Base-by-base conservation (phyloP, 371 early-diverging fungal genomes). In the Mucor saturninus region DNA sequence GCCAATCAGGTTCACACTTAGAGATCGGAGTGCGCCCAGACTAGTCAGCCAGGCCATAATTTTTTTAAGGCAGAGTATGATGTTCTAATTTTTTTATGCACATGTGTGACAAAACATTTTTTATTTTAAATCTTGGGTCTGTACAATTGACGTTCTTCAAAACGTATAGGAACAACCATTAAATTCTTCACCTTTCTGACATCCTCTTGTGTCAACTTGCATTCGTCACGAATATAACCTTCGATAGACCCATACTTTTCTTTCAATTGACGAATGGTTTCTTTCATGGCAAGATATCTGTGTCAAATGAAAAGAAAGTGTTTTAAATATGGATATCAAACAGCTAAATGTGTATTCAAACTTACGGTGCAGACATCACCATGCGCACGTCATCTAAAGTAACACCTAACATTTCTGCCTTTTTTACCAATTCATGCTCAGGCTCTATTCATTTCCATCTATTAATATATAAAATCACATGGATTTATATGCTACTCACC, bases 291-390 rank as follows among this genome's bases (percentile, higher is more conserved):
- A 31, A 73, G 53, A 49, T 76, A 80, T 8, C 80, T 80, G 54
- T 21, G 21, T 21, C 21, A 21, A 21, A 21, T 21, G 21, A 21
- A 21, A 21, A 21, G 21, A 21, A 21, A 21, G 0, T 21, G 21
- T 21, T 21, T 21, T 21, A 21, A 21, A 21, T 21, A 21, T 21
- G 21, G 21, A 21, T 21, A 21, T 21, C 21, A 21, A 21, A 21
- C 21, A 21, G 21, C 21, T 21, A 21, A 21, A 21, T 21, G 21
- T 21, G 21, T 21, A 21, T 21, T 21, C 0, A 21, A 21, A 73
- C 75, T 69, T 73, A 81, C 76, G 81, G 81, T 6, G 81, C 81
- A 63, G 81, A 74, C 73, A 73, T 76, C 32, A 76, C 81, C 69
- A 76, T 74, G 28, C 71, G 68, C 63, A 77, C 65, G 53, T 77